Evolutionary conservation across 2,329 filamentous ascomycete genomes (phyloP).

Genomic region (Tolypocladium tundrense): DNA sequence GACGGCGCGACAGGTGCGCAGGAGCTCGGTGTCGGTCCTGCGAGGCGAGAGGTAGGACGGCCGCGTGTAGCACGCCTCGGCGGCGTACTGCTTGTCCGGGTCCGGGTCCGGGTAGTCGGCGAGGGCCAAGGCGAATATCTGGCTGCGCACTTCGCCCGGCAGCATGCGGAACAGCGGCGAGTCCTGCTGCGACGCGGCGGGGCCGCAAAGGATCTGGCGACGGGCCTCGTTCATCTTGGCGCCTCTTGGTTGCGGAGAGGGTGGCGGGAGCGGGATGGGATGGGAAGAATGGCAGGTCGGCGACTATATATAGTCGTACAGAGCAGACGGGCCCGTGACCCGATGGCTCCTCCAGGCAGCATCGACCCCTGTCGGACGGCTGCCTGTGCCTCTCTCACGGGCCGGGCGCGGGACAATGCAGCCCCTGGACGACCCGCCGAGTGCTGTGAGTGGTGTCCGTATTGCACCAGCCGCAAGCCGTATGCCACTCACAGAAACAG

Average conservation of each 20-base stretch:
- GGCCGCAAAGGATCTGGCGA: not conserved
- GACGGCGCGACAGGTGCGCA: constrained; percentile 30
- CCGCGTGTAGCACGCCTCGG: constrained; percentile 25
- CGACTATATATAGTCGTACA: not conserved
- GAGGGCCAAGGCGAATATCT: constrained; percentile 33
- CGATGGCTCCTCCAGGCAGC: not conserved
- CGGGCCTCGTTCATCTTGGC: not conserved
- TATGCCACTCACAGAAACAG: no score
- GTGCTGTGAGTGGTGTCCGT: no score
- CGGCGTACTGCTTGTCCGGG: constrained; percentile 13
- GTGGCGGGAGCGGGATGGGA: not conserved
- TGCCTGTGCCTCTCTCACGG: no score
- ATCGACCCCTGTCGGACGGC: no score
- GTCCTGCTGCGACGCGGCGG: constrained; percentile 4
- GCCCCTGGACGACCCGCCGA: no score
- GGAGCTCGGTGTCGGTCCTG: constrained; percentile 24
- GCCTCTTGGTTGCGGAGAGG: not conserved
- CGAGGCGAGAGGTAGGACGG: constrained; percentile 28
- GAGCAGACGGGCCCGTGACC: not conserved
- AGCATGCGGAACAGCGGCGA: constrained; percentile 25
- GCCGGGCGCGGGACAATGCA: no score
- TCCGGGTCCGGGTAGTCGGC: constrained; percentile 24
- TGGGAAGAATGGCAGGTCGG: not conserved
- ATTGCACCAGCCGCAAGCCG: no score
- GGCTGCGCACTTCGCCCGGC: constrained; percentile 37